phyloP scores from a whole-genome alignment of 257 asterid species.

The Solanum infundibuliforme region DNA sequence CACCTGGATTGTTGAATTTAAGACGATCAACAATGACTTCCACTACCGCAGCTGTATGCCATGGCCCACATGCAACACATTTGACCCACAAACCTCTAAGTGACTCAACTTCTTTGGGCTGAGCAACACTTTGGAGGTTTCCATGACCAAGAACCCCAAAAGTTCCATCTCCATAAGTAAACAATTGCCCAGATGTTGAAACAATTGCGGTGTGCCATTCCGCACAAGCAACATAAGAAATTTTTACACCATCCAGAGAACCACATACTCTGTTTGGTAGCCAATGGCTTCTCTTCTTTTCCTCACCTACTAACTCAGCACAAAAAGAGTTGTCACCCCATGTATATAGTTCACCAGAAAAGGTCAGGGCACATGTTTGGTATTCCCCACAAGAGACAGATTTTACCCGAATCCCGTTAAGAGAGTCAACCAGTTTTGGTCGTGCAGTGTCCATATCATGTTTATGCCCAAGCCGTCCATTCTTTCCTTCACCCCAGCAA shows the following conservation, averaged over 20 bases:
- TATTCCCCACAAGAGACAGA: constrained; percentile 34
- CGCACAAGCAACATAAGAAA: constrained; percentile 34
- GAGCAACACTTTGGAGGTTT: constrained; percentile 17
- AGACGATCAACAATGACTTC: constrained; percentile 17
- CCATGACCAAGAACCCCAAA: constrained; percentile 53
- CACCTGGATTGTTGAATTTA: constrained; percentile 13
- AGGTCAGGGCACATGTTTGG: constrained; percentile 30
- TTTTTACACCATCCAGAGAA: constrained; percentile 17
- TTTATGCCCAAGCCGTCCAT: constrained; percentile 40
- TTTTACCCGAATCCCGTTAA: constrained; percentile 11
- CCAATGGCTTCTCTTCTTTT: constrained; percentile 23
- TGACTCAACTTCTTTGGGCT: constrained; percentile 37
- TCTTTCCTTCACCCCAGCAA: constrained; percentile 41
- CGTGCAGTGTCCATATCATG: constrained; percentile 16
- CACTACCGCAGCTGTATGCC: constrained; percentile 49
- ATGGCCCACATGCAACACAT: constrained; percentile 43
- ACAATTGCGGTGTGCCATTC: constrained; percentile 43
- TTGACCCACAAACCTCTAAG: constrained; percentile 25
- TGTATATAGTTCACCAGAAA: constrained; percentile 28
- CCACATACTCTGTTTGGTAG: constrained; percentile 29
- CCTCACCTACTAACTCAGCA: constrained; percentile 12
- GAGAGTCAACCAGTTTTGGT: constrained; percentile 29
- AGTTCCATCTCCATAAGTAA: constrained; percentile 40
- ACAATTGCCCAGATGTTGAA: constrained; percentile 26
- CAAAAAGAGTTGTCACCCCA: constrained; percentile 27